Base-by-base conservation (phyloP, 495 filamentous ascomycete genomes). In the Annulohypoxylon stygium region DNA sequence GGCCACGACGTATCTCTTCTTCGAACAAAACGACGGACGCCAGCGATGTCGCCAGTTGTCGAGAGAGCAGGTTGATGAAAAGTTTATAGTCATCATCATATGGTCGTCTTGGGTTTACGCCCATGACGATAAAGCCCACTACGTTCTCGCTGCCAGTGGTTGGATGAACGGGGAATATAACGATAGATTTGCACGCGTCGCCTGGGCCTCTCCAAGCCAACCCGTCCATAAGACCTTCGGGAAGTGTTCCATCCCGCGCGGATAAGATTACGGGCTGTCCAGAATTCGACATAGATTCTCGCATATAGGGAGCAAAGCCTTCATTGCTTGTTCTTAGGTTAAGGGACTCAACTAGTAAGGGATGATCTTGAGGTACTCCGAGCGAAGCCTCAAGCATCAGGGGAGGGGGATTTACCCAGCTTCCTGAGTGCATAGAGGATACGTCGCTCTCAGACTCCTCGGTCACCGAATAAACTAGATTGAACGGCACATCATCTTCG, bases 21-120 rank as follows among this genome's bases (percentile, higher is more conserved):
- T 92, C 91, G 63, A 92, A 92, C 5, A 93, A 75, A 0, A 92
- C 89, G 8, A 92, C 90, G 0, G 90, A 91, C 10, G 91, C 91
- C 74, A 93, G 85, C 6, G 89, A 90, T 0, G 91, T 93, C 8
- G 88, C 89, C 8, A 93, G 81, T 71, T 93, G 91, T 11, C 90
- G 85, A 47, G 87, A 89, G 16, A 93, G 80, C n/a, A 93, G 81
- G 71, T 88, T 88, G 55, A 92, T 82, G 71, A 92, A 93, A 0
- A 93, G 82, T 59, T 86, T 83, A 67, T 92, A 93, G 71, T 92
- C 90, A 57, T 89, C 86, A 72, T 93, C 90, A 69, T 90, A 93
- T 1, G 86, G 90, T 59, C 90, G 83, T 30, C 90, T 81, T 37
- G 90, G 90, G 78, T 93, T 93, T 3, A 90, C 78, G 26, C 90